Conservation (phyloP, 371 early-diverging fungal species). For the Nematocida sp. region DNA sequence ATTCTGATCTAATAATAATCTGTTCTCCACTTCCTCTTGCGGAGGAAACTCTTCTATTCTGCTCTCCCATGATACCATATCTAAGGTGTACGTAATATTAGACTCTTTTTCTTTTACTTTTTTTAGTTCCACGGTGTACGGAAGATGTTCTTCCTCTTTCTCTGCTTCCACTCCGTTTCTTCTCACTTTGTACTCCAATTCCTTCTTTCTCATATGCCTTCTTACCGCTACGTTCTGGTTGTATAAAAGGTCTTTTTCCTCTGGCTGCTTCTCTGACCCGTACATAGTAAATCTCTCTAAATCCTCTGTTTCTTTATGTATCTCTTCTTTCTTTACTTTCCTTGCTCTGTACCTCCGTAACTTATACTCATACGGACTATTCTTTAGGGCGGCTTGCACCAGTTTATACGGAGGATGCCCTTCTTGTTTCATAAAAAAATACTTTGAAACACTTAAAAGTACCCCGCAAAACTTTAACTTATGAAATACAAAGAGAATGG, state of each 20-base stretch:
- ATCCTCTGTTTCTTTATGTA: constrained; percentile 64
- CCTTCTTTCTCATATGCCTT: constrained; percentile 53
- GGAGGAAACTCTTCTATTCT: constrained; percentile 15
- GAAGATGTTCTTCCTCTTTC: neutral
- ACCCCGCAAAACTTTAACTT: constrained; percentile 5
- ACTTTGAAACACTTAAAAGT: constrained; percentile 33
- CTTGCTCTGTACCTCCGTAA: constrained; percentile 60
- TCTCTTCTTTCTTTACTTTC: constrained; percentile 55
- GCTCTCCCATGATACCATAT: constrained; percentile 66
- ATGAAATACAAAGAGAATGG: constrained; percentile 54
- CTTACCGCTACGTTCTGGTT: constrained; percentile 46
- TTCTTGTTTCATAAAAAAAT: constrained; percentile 49
- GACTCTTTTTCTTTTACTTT: constrained; percentile 1
- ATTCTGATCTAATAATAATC: constrained; percentile 62
- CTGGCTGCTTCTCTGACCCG: constrained; percentile 27
- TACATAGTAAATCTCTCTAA: constrained; percentile 60
- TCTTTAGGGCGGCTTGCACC: neutral
- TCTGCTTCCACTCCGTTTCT: constrained; percentile 24
- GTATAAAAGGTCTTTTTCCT: constrained; percentile 46
- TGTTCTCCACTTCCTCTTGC: constrained; percentile 8
- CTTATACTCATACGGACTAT: constrained; percentile 63
- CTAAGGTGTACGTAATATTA: constrained; percentile 57
- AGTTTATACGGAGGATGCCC: neutral
- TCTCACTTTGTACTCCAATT: constrained; percentile 56
- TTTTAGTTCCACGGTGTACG: constrained; percentile 8